Conservation (phyloP, 129 eudicot species). For the Helianthus tuberosus region DNA sequence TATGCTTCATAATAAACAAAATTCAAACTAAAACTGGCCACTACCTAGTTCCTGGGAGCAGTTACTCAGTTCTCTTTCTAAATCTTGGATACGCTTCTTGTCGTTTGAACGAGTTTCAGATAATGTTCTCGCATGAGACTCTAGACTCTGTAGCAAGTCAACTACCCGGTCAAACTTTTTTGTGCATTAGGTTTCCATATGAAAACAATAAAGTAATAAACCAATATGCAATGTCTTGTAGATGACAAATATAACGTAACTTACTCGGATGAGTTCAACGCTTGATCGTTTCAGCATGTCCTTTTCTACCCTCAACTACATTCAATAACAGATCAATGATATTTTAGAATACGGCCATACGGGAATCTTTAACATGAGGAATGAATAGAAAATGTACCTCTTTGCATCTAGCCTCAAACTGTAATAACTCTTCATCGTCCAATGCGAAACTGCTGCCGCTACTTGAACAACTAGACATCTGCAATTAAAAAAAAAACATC, state of each 20-base stretch:
- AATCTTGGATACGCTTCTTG: constrained; percentile 64
- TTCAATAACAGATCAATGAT: constrained; percentile 5
- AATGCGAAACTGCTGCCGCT: constrained; percentile 49
- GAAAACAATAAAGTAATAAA: neutral
- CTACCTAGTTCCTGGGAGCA: constrained; percentile 92
- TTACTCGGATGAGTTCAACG: constrained; percentile 74
- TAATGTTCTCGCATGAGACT: constrained; percentile 65
- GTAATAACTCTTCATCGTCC: constrained; percentile 59
- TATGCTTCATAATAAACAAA: neutral
- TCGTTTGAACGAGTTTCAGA: constrained; percentile 62
- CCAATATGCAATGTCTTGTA: neutral
- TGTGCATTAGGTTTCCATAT: neutral
- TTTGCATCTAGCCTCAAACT: constrained; percentile 67
- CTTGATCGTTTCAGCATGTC: constrained; percentile 77
- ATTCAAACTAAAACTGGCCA: neutral
- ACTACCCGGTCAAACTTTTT: neutral
- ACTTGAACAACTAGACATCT: constrained; percentile 75
- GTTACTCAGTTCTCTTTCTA: constrained; percentile 84
- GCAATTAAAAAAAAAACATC: neutral
- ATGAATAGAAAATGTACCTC: constrained; percentile 49
- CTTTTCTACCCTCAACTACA: constrained; percentile 82
- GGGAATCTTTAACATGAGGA: no score
- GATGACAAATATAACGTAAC: constrained; percentile 34
- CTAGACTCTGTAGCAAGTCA: constrained; percentile 62
- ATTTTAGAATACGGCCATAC: no score